A percentile compares a stretch with the other conserved stretches of the same genome.
Conservation (phyloP, 2,329 filamentous ascomycete species). For the Exophiala xenobiotica region DNA sequence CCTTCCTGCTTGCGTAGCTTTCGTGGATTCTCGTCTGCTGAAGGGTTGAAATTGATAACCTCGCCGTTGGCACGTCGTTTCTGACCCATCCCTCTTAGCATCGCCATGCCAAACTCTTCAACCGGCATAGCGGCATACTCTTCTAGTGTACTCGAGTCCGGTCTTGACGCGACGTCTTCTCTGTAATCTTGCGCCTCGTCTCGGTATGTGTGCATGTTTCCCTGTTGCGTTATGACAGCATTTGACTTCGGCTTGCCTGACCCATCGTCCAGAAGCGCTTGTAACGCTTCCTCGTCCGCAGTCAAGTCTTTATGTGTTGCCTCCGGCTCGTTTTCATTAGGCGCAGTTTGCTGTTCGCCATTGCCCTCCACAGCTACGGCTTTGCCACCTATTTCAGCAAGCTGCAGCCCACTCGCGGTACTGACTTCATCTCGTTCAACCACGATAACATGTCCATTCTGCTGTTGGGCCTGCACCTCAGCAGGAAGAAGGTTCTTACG, state of each 20-base stretch:
- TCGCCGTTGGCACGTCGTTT: constrained; percentile 63
- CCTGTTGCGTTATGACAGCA: constrained; percentile 52
- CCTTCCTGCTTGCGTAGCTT: constrained; percentile 69
- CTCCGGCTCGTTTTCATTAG: neutral
- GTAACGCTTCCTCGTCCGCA: constrained; percentile 62
- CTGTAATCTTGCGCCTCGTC: constrained; percentile 61
- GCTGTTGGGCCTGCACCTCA: constrained; percentile 50
- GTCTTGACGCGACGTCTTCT: constrained; percentile 68
- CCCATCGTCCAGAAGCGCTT: constrained; percentile 62
- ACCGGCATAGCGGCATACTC: constrained; percentile 89
- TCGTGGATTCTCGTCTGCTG: constrained; percentile 39
- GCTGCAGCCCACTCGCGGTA: constrained; percentile 56
- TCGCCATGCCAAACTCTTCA: constrained; percentile 88
- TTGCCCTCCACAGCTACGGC: constrained; percentile 17
- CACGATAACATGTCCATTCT: constrained; percentile 38
- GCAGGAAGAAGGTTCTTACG: constrained; percentile 59
- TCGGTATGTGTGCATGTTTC: constrained; percentile 30
- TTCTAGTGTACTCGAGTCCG: constrained; percentile 72
- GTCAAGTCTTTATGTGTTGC: constrained; percentile 26
- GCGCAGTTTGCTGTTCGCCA: neutral
- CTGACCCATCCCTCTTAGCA: constrained; percentile 94
- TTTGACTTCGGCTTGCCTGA: constrained; percentile 48
- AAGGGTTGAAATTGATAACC: constrained; percentile 42
- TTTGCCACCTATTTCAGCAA: constrained; percentile 39
- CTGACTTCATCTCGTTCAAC: constrained; percentile 54